Conservation (phyloP, 1,284 basidiomycete species). For the Apiotrichum sp. region DNA sequence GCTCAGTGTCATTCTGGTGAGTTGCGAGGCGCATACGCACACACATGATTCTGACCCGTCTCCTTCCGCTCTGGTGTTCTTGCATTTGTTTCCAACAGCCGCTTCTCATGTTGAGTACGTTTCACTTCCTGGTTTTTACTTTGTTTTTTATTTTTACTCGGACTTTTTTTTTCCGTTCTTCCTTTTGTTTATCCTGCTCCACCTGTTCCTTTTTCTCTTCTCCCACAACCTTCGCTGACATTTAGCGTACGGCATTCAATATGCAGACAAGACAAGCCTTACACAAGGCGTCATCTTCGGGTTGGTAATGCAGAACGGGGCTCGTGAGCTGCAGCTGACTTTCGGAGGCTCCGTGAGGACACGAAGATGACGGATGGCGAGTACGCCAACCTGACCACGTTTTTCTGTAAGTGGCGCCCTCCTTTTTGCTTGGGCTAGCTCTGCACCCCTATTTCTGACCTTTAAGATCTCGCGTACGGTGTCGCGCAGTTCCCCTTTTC, state of each 20-base stretch:
- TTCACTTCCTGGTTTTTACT: no score
- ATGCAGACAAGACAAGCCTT: neutral
- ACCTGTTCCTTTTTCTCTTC: no score
- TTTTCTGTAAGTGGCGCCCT: conserved; percentile 15
- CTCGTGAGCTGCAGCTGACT: neutral
- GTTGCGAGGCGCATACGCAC: neutral
- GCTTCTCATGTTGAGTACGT: conserved; percentile 7
- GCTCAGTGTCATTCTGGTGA: neutral
- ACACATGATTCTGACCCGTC: no score
- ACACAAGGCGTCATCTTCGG: conserved; percentile 1
- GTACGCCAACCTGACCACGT: conserved; percentile 14
- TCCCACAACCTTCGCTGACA: no score
- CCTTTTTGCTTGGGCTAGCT: neutral
- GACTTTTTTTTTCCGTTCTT: no score
- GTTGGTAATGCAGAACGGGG: neutral
- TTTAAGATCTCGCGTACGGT: conserved; percentile 15
- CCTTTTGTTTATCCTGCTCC: no score
- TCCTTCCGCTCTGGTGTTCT: no score
- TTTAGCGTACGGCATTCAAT: conserved; percentile 4
- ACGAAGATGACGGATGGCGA: neutral
- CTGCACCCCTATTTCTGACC: neutral
- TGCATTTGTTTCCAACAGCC: neutral
- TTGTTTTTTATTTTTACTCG: neutral
- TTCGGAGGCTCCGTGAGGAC: neutral
- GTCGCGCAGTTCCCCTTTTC: conserved; percentile 17